phyloP scores from a whole-genome alignment of 805 yeast species.

The Saturnispora halmiae region DNA sequence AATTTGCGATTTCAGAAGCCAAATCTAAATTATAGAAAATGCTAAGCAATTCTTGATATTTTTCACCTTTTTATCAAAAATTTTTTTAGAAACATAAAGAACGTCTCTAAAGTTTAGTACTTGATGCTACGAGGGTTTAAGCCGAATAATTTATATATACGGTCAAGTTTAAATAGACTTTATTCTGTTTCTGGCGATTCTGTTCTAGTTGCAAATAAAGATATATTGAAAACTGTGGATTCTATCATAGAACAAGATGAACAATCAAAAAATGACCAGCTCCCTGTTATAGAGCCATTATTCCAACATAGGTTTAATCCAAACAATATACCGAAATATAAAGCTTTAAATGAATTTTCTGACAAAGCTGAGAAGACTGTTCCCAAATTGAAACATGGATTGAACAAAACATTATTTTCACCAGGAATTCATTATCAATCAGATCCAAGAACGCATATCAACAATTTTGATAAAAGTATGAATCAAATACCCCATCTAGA shows the following conservation, averaged over 20 bases:
- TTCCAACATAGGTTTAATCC: background rate
- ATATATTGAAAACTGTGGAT: constrained; percentile 2
- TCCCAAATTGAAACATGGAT: constrained; percentile 55
- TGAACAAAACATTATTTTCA: constrained; percentile 65
- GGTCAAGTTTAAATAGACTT: background rate
- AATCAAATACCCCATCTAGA: constrained; percentile 51
- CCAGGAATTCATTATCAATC: constrained; percentile 74
- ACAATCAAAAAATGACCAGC: constrained; percentile 1
- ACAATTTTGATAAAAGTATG: constrained; percentile 57
- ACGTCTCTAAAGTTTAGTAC: background rate
- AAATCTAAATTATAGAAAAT: too few species aligned
- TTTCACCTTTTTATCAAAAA: too few species aligned
- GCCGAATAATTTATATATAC: background rate
- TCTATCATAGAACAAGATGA: background rate
- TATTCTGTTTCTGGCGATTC: background rate
- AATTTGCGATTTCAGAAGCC: too few species aligned
- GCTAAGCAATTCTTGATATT: too few species aligned
- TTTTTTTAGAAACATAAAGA: too few species aligned
- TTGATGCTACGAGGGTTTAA: background rate
- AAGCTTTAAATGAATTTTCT: constrained; percentile 15
- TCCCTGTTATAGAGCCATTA: constrained; percentile 1
- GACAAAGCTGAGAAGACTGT: constrained; percentile 20
- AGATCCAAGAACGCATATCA: constrained; percentile 69
- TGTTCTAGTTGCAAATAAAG: background rate
- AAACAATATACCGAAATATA: constrained; percentile 12